phyloP scores from a whole-genome alignment of 2,329 filamentous ascomycete species.

The Diaporthe vexans region DNA sequence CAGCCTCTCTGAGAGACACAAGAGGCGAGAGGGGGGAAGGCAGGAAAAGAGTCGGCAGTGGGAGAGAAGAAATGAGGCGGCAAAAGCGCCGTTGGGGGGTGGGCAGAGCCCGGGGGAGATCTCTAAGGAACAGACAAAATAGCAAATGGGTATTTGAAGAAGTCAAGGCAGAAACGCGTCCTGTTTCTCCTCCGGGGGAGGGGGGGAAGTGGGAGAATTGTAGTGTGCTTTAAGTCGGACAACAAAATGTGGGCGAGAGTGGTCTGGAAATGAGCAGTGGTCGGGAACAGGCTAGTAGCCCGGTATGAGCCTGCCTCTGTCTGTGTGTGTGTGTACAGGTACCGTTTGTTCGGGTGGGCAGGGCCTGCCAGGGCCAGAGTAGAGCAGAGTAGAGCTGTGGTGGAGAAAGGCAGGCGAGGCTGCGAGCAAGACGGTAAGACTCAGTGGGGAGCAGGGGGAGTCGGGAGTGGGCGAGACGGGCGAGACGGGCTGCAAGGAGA shows the following conservation, averaged over 20 bases:
- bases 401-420: slow-evolving; percentile 5
- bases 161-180: slow-evolving; percentile 2
- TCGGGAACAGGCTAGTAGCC: slow-evolving; percentile 6
- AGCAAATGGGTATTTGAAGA: slow-evolving; percentile 31
- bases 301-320: slow-evolving; percentile 3
- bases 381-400: not conserved
- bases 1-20: slow-evolving; percentile 3
- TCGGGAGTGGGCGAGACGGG: too few species aligned
- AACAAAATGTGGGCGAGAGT: slow-evolving; percentile 37
- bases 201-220: slow-evolving; percentile 36
- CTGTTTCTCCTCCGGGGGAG: not conserved
- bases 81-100: slow-evolving; percentile 39
- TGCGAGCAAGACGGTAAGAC: slow-evolving; percentile 12
- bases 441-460: not conserved
- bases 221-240: slow-evolving; percentile 38
- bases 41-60: not conserved
- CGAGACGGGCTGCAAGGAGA: not conserved
- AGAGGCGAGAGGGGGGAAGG: slow-evolving; percentile 39
- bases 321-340: not conserved
- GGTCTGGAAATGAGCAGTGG: slow-evolving; percentile 36
- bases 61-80: slow-evolving; percentile 34
- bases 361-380: not conserved
- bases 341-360: not conserved
- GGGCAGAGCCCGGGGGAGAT: slow-evolving; percentile 41
- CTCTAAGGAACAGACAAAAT: slow-evolving; percentile 41